Conservation (phyloP, 495 filamentous ascomycete species). For the Bombardia bombarda region DNA sequence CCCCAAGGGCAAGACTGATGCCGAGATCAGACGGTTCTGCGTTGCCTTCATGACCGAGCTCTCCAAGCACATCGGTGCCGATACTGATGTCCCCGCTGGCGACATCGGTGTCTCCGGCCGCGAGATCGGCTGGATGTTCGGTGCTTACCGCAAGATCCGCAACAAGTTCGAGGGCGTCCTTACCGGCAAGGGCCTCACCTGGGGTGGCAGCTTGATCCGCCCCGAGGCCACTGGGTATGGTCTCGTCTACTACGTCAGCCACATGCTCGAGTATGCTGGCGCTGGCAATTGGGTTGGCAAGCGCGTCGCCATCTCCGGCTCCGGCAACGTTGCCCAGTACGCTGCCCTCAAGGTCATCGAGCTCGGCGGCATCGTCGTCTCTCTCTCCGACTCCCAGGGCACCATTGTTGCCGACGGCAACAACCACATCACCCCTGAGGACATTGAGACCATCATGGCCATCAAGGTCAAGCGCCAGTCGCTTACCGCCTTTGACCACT, state of each 20-base stretch:
- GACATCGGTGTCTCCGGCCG: conserved; percentile 88
- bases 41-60: conserved; percentile 93
- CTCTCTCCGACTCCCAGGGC: conserved; percentile 90
- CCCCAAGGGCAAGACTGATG: conserved; percentile 96
- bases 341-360: conserved; percentile 95
- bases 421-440: conserved; percentile 63
- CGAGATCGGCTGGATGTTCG: conserved; percentile 93
- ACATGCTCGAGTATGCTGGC: conserved; percentile 91
- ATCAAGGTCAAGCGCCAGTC: conserved; percentile 85
- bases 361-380: conserved; percentile 86
- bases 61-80: conserved; percentile 88
- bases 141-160: conserved; percentile 80
- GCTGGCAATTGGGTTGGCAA: conserved; percentile 85
- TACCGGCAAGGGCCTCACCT: conserved; percentile 88
- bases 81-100: conserved; percentile 91
- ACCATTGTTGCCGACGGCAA: conserved; percentile 61
- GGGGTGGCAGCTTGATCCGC: conserved; percentile 91
- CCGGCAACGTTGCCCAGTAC: conserved; percentile 97
- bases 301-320: conserved; percentile 91
- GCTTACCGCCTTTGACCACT: conserved; percentile 51
- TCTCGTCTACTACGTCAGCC: conserved; percentile 92
- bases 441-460: conserved; percentile 65
- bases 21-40: conserved; percentile 97
- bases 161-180: conserved; percentile 93
- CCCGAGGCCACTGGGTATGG: conserved; percentile 97